Evolutionary conservation across 768 basidiomycete species (phyloP), one percentile per base, ranked within the genome.

Genomic region (Lanmaoa pseudosensibilis): DNA sequence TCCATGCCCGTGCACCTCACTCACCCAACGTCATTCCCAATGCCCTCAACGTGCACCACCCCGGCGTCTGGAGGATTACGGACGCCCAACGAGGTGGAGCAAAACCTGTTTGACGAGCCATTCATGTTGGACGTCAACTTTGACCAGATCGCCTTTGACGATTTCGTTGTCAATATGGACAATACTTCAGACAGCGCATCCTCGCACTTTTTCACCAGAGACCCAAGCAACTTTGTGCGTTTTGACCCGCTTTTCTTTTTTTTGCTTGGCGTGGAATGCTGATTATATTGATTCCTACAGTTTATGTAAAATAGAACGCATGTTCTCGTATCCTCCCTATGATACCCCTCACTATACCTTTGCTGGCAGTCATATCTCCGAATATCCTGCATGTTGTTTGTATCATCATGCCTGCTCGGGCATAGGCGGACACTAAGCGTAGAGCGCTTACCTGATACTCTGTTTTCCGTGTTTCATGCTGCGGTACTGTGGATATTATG

Each of bases 221-320:
- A 73, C 23, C 55, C 73, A 7, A 71, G 68, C 47, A 68, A 69
- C 54, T 77, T 72, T 65, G 75, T 70, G 61, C 67, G 74, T 73
- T 30, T 36, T 52, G 9, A 40, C 3, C 11, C 36, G 1, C 27
- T 3, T 27, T 27, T 27, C 6, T 27, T 8, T 50, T 21, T 13
- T 3, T 9, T 7, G 23, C 30, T 45, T 50, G 44, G 25, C 44
- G 19, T 56, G 30, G 27, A 30, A 36, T 39, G 44, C 63, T 68
- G 46, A 67, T 23, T 39, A 18, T 16, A 19, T 7, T 38, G 7
- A 45, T 48, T 48, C 38, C 9, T 19, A 55, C 56, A 71, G 64
- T 57, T 60, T 56, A 68, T 59, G 66, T 66, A 72, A 63, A 34
- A 5, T 32, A 32, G 12, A 39, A 30, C 13, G 50, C 44, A 41